phyloP scores from a whole-genome alignment of 257 asterid genomes.

The Solanum clarkiae region DNA sequence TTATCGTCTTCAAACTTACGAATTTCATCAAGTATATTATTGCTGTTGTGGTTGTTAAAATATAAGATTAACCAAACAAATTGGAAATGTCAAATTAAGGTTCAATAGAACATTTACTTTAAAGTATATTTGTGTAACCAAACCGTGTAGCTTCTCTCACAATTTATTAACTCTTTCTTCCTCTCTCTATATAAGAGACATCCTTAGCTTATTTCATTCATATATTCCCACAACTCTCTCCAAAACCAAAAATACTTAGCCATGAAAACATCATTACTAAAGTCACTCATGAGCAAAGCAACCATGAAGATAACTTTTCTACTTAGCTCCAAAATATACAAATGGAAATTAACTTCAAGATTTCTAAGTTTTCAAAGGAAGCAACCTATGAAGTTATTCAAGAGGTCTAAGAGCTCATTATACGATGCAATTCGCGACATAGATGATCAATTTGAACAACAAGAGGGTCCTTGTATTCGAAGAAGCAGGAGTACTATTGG shows the following conservation, averaged over 20 bases:
- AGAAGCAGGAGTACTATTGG: neutral
- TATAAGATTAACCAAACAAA: neutral
- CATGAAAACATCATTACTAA: neutral
- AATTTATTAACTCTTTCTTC: neutral
- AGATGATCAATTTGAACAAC: neutral
- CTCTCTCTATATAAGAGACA: neutral
- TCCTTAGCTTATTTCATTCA: neutral
- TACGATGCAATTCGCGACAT: neutral
- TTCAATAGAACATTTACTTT: neutral
- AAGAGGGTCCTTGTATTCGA: neutral
- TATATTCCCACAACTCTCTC: neutral
- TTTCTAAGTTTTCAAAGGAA: neutral
- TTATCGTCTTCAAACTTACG: neutral
- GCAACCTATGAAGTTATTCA: neutral
- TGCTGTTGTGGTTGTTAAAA: neutral
- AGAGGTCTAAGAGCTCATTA: neutral
- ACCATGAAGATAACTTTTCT: neutral
- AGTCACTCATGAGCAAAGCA: neutral
- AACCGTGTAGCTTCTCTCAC: neutral
- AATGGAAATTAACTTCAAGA: neutral
- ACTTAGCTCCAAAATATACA: neutral
- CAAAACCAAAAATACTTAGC: neutral
- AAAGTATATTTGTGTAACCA: neutral
- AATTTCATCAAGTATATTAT: neutral
- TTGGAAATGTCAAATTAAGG: neutral